phyloP scores from a whole-genome alignment of 306 rosid species.

The Lathyrus oleraceus region DNA sequence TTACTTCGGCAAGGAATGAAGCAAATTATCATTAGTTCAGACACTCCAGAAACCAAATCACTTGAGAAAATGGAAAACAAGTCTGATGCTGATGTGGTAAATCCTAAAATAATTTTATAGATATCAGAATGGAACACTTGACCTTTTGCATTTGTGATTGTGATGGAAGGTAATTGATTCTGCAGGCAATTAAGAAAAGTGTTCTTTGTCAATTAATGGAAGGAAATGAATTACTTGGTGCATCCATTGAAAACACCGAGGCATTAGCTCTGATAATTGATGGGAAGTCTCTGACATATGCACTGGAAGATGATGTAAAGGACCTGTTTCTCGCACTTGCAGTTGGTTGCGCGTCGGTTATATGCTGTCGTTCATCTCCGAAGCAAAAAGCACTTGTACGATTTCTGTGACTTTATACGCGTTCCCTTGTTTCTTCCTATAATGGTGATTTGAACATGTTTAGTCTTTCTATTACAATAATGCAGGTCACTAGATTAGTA shows the following conservation, averaged over 20 bases:
- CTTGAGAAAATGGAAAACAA: conserved; percentile 38
- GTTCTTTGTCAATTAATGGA: conserved; percentile 63
- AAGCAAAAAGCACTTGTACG: conserved; percentile 85
- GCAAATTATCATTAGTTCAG: conserved; percentile 37
- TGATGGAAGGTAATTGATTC: conserved; percentile 30
- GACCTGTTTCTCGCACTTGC: conserved; percentile 75
- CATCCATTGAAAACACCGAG: conserved; percentile 46
- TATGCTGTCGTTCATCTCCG: conserved; percentile 94
- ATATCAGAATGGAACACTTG: not conserved
- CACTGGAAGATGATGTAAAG: conserved; percentile 72
- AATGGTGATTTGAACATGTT: not conserved
- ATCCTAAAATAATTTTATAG: not conserved
- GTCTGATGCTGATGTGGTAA: conserved; percentile 29
- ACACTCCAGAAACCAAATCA: conserved; percentile 36
- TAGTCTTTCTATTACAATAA: conserved; percentile 14
- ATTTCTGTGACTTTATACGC: conserved; percentile 7
- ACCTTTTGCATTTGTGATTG: not conserved
- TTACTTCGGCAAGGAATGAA: conserved; percentile 45
- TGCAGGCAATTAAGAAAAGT: conserved; percentile 60
- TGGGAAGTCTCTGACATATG: conserved; percentile 78
- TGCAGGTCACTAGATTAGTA: conserved; percentile 83
- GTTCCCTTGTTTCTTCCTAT: conserved; percentile 10
- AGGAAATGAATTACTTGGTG: conserved; percentile 55
- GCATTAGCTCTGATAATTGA: conserved; percentile 88
- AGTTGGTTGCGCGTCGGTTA: conserved; percentile 80